Evolutionary conservation across 331 rosid genomes (phyloP).

Genomic region (Pyracantha coccinea): DNA sequence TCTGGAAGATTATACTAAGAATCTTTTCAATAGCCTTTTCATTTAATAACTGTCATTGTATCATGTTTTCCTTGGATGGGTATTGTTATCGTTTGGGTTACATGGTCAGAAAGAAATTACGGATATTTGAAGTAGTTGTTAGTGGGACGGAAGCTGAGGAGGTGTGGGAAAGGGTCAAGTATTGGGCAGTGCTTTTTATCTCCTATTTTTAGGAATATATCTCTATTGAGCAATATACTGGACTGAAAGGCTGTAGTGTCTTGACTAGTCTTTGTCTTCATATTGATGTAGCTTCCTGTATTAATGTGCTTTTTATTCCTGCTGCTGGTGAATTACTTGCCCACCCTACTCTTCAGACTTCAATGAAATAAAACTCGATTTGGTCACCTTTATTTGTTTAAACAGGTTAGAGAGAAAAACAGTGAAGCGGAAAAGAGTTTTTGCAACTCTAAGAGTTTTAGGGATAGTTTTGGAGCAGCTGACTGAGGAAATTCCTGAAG

Average conservation of each 20-base stretch:
- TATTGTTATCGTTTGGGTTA: background rate
- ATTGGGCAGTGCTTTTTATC: background rate
- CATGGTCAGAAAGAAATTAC: background rate
- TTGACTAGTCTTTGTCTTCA: background rate
- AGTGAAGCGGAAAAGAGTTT: constrained; percentile 76
- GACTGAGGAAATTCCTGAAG: constrained; percentile 73
- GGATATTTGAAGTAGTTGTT: background rate
- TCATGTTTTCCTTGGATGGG: background rate
- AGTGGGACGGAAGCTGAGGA: background rate
- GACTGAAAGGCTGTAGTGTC: background rate
- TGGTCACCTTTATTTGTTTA: constrained; percentile 3
- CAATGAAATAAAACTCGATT: background rate
- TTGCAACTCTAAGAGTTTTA: constrained; percentile 78
- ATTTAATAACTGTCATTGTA: background rate
- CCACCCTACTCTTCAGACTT: background rate
- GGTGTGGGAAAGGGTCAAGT: background rate
- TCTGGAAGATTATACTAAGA: background rate
- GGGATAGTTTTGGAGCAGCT: constrained; percentile 78
- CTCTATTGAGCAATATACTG: background rate
- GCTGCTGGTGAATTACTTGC: background rate
- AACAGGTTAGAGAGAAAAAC: constrained; percentile 83
- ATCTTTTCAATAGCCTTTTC: background rate
- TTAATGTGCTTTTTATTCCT: background rate
- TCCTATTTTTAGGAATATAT: background rate
- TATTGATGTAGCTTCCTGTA: background rate